Base-by-base conservation (phyloP, 1,284 basidiomycete genomes). In the Pterula multifida region DNA sequence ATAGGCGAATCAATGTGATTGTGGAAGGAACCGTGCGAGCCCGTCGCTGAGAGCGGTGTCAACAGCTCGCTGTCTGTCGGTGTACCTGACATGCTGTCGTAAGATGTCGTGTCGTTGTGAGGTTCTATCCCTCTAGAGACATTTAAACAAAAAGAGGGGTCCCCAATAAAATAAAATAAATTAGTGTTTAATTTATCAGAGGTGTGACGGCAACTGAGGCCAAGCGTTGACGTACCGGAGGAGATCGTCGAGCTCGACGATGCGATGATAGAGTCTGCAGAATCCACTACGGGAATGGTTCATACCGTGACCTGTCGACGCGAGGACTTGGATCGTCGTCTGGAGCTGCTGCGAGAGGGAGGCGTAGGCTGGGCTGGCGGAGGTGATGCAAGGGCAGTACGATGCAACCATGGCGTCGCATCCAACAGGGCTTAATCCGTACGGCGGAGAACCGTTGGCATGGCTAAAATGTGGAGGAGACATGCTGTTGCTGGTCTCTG, bases 331-430 rank as follows among this genome's bases (percentile, higher is more conserved):
- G 17, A 81, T 60, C 0, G 81, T 75, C 47, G 58, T 71, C 55
- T 81, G 77, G 22, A 87, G 70, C 53, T 84, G 78, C 49, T 83
- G 79, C 9, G 74, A 73, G 26, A 87, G 71, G 15, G 71, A 65
- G 49, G 81, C 71, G 56, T 84, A 73, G 6, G 76, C 68, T 51
- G 79, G 69, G 44, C 66, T 76, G 47, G 82, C 78, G 58, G 72
- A 79, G 48, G 73, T 76, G 26, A 81, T 73, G 65, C 84, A 86
- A 22, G 75, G 60, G 59, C 83, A 86, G 54, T 71, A 70, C 17
- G 68, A 57, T 62, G 48, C 71, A 64, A 48, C 66, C 60, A 55
- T 65, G 60, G 53, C 50, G 47, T 53, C 50, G 28, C 36, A 48
- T 45, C 48, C 60, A 25, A 64, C 59, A 44, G 67, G 56, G 54